Evolutionary conservation across 371 early-diverging fungal species (phyloP), one percentile per base, ranked within the genome.

Genomic region (Mortierella polycephala): DNA sequence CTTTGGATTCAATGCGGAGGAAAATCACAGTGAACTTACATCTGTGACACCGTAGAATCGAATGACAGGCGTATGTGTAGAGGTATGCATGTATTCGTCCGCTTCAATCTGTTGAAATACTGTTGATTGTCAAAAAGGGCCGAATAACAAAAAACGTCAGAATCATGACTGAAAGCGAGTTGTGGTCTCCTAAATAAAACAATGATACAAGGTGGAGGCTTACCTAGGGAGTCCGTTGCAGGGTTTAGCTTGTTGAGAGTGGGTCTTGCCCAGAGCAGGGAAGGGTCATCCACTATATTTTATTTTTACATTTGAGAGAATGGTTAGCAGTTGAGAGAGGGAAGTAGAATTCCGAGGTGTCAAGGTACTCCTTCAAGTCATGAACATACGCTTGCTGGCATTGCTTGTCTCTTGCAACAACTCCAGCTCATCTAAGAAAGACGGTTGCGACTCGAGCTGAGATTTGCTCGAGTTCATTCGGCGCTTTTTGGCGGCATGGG

Each of bases 61-160:
- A 41, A 96, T 76, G 8, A 90, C 84, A 1, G 96, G 90, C 46
- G 85, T 64, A 49, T 83, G 81, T 13, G 62, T 65, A 37, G 40
- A 57, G 8, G 76, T 74, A 62, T 86, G 84, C 65, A 86, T 86
- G 71, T 87, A 85, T 23, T 98, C 98, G 65, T 97, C 97, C 18
- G 94, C 87, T 70, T 98, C 98, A 69, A 98, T 89, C 75, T 98
- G 98, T 75, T 97, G 98, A 62, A 98, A 98, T 1, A 95, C 94
- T 90, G 30, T 30, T 30, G 30, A 4, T 30, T 30, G 30, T 4
- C 30, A 30, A 4, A 30, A 30, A 83, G 16, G 23, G 21, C 30
- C 18, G 11, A 47, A 2, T 6, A 56, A 58, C 5, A 41, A 42
- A 1, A 18, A 57, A 18, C 7, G 41, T 55, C 11, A 46, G n/a